Percentiles rank a stretch among this genome's conserved stretches.
Conservation (phyloP, 805 yeast species). For the Starmerella potacharoeniae region DNA sequence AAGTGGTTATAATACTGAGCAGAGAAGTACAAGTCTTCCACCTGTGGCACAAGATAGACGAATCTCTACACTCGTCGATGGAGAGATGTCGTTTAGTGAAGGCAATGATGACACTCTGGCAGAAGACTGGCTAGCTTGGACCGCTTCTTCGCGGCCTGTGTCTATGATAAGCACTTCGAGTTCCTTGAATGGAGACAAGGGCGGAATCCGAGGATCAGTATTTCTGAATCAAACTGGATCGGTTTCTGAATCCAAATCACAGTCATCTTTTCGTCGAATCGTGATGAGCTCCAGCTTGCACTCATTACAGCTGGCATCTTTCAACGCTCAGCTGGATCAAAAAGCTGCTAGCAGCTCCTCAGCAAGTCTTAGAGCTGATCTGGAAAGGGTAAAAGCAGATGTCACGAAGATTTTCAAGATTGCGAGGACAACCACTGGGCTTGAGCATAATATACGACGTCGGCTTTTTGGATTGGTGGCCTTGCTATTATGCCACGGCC, state of each 20-base stretch:
- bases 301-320: conserved; percentile 27
- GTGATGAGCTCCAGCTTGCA: conserved; percentile 24
- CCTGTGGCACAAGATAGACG: not conserved
- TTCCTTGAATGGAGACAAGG: not conserved
- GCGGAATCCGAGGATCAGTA: not conserved
- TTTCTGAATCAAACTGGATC: not conserved
- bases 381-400: conserved; percentile 13
- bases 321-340: conserved; percentile 26
- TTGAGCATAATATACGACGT: conserved; percentile 6
- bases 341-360: conserved; percentile 6
- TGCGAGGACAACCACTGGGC: conserved; percentile 1
- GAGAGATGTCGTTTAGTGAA: conserved; percentile 2
- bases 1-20: not conserved
- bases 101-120: conserved; percentile 15
- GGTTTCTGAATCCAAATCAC: conserved; percentile 16
- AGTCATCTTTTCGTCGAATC: conserved; percentile 18
- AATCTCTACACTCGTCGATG: not conserved
- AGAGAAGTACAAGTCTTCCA: not conserved
- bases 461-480: conserved; percentile 8
- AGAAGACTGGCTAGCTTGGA: conserved; percentile 18
- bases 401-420: conserved; percentile 16
- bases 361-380: conserved; percentile 4
- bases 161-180: conserved; percentile 10
- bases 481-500: conserved; percentile 14
- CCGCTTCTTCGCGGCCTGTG: conserved; percentile 10